Conservation (phyloP, 1,139 yeast species). For the Yamadazyma triangularis region DNA sequence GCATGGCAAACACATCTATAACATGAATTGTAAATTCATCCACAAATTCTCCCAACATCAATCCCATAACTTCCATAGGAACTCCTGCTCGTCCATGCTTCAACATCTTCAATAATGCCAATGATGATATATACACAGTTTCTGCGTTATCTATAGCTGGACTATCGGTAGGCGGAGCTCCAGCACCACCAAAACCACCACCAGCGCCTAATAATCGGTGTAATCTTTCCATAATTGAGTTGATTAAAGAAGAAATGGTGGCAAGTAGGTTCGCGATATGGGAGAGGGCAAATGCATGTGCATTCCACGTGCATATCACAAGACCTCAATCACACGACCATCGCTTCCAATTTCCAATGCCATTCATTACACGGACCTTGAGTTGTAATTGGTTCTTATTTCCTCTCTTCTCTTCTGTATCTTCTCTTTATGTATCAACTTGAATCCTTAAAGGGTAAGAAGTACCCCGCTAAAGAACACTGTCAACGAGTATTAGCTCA, state of each 20-base stretch:
- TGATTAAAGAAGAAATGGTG: too few species aligned
- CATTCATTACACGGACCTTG: too few species aligned
- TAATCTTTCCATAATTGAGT: constrained; percentile 63
- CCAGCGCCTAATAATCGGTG: constrained; percentile 67
- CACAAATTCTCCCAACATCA: constrained; percentile 97
- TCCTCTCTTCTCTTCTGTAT: too few species aligned
- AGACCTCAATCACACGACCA: too few species aligned
- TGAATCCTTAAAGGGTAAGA: constrained; percentile 24
- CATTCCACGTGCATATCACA: too few species aligned
- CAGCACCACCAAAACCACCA: constrained; percentile 54
- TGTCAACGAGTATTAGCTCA: constrained; percentile 49
- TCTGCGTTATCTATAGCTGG: constrained; percentile 93
- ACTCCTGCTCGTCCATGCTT: constrained; percentile 99
- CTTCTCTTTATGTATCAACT: constrained; percentile 2
- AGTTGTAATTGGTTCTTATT: too few species aligned
- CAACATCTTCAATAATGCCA: constrained; percentile 92
- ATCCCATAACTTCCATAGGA: constrained; percentile 99
- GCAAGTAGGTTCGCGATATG: too few species aligned
- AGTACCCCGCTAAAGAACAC: constrained; percentile 76
- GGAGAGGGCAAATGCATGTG: too few species aligned
- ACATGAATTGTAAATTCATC: constrained; percentile 98
- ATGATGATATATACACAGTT: constrained; percentile 92
- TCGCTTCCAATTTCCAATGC: too few species aligned
- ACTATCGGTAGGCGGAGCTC: constrained; percentile 52
- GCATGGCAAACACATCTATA: constrained; percentile 98